Base-by-base conservation (phyloP, 2,329 filamentous ascomycete species). In the Neocucurbitaria cava region DNA sequence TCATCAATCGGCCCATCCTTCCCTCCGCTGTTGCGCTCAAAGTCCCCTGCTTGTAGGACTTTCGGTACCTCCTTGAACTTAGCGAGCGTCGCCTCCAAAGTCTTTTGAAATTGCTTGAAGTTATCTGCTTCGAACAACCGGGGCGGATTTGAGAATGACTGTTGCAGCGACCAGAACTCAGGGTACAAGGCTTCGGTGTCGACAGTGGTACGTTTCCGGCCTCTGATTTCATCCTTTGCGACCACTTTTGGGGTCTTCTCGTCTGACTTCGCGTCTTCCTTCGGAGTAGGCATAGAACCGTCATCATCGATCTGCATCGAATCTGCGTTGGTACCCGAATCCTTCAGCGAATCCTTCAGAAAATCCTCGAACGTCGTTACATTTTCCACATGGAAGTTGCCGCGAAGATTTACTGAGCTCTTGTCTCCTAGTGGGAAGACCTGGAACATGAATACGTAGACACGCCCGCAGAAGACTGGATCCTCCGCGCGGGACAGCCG, bases 391-490 rank as follows among this genome's bases (percentile, higher is more conserved):
- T 99, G 95, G 65, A 95, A 99, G 78, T 98, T 94, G 64, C 95
- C 95, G 46, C 95, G 87, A 35, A 98, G 82, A 70, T 99, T 99
- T 45, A 99, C 95, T 0, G 95, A 97, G 73, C 95, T 98, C 73
- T 94, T 95, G 76, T 99, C 96, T 28, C 94, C 94, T 0, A 99
- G 82, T 1, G 95, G 95, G 69, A 99, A 98, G 74, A 92, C 96
- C 75, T 99, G 95, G 76, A 98, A 99, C 72, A 99, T 86, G 76
- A 97, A 99, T 61, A 99, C 97, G 76, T 98, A 98, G 23, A 99
- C 95, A 35, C 95, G 86, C 15, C 95, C 95, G 70, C 95, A 99
- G 73, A 99, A 99, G 0, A 96, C 92, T 0, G 95, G 96, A 75
- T 99, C 95, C 74, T 98, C 93, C 3, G 95, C 94, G 52, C 95